Base-by-base conservation (phyloP, 768 basidiomycete genomes). In the Mycena vulgaris region DNA sequence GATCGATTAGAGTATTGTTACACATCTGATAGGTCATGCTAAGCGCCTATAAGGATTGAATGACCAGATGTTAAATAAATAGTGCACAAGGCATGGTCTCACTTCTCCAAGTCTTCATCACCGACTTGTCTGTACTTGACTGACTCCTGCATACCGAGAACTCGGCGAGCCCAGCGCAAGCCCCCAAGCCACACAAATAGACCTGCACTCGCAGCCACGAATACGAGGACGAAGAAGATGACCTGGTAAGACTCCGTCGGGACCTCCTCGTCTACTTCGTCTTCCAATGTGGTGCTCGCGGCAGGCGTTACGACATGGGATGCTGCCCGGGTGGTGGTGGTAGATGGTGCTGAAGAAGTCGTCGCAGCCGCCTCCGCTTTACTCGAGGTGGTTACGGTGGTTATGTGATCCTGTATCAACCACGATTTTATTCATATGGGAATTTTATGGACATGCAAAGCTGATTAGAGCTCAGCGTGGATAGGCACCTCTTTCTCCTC, bases 401-500 rank as follows among this genome's bases (percentile, higher is more conserved):
- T 13, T 21, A 62, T 37, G 40, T 27, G 55, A 74, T 83, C 87
- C 87, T 89, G 84, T 84, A 85, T 87, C 77, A 77, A 85, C 78
- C 82, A 80, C 83, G 79, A 83, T 84, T 86, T 87, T 87, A 89
- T 90, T 88, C 78, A 82, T 82, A 85, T 81, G 78, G 80, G 79
- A 72, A 78, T 78, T 83, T 81, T 79, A 75, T 73, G 70, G 74
- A 79, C 70, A 79, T 63, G 74, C 71, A 68, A 77, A 80, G 83
- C 84, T 78, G 78, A 81, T 92, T 89, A 98, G 80, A 98, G 95
- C 90, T 99, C 97, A 89, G 89, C 93, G 79, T 90, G 95, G 76
- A 94, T 82, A 83, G 96, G 97, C 90, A 97, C 95, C 95, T 97
- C 86, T 70, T 94, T 92, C 78, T 91, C 93, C 63, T 92, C 87